phyloP scores from a whole-genome alignment of 2,329 filamentous ascomycete genomes.

The Penicillium expansum region DNA sequence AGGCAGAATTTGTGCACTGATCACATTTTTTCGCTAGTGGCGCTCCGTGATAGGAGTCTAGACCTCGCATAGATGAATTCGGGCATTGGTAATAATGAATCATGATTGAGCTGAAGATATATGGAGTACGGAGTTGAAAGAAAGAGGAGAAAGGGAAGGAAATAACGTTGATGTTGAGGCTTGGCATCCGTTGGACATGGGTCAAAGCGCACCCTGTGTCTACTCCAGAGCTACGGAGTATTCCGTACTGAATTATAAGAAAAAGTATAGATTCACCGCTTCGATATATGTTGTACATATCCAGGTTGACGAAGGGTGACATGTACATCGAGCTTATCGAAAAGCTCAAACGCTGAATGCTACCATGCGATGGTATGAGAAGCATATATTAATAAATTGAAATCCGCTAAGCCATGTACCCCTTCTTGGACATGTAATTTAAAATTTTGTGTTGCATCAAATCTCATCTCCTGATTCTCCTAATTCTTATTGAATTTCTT shows the following conservation, averaged over 20 bases:
- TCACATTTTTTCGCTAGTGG: slow-evolving; percentile 2
- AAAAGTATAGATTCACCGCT: neutral
- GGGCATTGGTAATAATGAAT: neutral
- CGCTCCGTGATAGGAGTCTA: neutral
- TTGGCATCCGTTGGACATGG: neutral
- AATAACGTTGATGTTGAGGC: neutral
- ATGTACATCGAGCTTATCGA: neutral
- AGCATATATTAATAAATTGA: neutral
- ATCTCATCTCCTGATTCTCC: neutral
- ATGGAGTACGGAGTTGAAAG: neutral
- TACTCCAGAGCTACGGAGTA: neutral
- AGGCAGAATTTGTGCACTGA: neutral
- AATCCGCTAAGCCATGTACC: neutral
- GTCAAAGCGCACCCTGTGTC: neutral
- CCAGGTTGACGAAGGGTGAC: too few relatives aligned
- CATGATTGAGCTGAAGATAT: neutral
- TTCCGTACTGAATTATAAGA: neutral
- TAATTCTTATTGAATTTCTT: neutral
- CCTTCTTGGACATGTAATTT: neutral
- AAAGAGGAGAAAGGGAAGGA: neutral
- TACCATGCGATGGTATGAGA: neutral
- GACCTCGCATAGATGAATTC: neutral
- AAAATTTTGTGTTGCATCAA: neutral
- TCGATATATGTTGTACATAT: too few relatives aligned
- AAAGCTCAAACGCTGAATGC: neutral